Percentiles rank a stretch among this genome's conserved stretches.
Conservation (phyloP, 257 asterid genomes). For the Capsicum baccatum region DNA sequence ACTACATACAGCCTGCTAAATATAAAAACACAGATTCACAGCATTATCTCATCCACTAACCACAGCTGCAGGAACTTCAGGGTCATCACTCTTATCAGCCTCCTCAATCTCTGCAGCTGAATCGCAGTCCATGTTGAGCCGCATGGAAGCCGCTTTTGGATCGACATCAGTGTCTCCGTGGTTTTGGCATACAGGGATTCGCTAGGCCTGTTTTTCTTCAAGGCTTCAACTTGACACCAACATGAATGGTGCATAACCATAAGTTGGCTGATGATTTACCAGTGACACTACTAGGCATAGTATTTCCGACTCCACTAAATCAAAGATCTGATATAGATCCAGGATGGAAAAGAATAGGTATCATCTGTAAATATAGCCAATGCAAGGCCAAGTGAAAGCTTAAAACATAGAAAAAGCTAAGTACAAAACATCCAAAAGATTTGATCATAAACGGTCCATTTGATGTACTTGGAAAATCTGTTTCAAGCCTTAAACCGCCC, state of each 20-base stretch:
- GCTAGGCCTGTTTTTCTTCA: slow-evolving; percentile 47
- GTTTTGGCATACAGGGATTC: slow-evolving; percentile 76
- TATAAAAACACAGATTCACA: neutral
- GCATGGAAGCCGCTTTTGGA: slow-evolving; percentile 73
- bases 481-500: neutral
- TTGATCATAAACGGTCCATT: neutral
- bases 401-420: neutral
- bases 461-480: neutral
- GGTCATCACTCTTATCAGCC: slow-evolving; percentile 19
- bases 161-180: slow-evolving; percentile 74
- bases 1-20: neutral
- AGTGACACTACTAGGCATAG: neutral
- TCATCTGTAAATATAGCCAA: neutral
- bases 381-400: neutral
- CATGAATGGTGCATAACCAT: neutral
- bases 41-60: neutral
- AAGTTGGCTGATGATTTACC: neutral
- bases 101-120: slow-evolving; percentile 81
- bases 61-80: neutral
- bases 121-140: slow-evolving; percentile 86
- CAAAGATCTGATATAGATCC: neutral
- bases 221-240: slow-evolving; percentile 49
- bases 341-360: neutral
- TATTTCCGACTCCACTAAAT: neutral
- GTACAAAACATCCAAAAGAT: neutral